Evolutionary conservation across 2,329 filamentous ascomycete species (phyloP).

Genomic region (Taxawa tesnikishii): DNA sequence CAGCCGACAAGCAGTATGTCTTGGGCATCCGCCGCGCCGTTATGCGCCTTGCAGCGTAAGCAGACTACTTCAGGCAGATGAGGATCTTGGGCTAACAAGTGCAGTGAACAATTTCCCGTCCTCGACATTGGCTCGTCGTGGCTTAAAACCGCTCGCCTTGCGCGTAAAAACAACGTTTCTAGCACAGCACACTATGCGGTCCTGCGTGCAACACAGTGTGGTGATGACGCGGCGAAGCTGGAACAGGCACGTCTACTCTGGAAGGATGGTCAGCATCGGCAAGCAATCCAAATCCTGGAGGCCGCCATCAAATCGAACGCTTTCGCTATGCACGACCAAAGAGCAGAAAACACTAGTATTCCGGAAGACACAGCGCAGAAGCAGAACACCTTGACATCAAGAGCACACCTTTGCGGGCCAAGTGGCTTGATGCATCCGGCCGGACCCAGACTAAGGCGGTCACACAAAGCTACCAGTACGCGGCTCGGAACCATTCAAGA

Average conservation of each 20-base stretch:
- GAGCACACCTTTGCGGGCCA: conserved; percentile 84
- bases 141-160: conserved; percentile 74
- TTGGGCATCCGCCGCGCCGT: conserved; percentile 74
- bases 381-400: conserved; percentile 53
- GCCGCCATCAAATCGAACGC: conserved; percentile 71
- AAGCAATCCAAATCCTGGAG: conserved; percentile 85
- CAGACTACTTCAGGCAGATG: conserved; percentile 7
- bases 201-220: conserved; percentile 71
- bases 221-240: conserved; percentile 78
- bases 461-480: conserved; percentile 70
- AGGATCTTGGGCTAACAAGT: conserved; percentile 7
- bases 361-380: conserved; percentile 27
- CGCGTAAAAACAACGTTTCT: conserved; percentile 71
- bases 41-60: conserved; percentile 66
- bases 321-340: conserved; percentile 44
- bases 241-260: conserved; percentile 89
- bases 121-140: conserved; percentile 72
- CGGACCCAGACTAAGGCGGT: conserved; percentile 78
- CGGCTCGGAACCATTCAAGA: conserved; percentile 52
- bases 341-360: conserved; percentile 13
- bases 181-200: conserved; percentile 91
- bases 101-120: conserved; percentile 42
- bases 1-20: conserved; percentile 87
- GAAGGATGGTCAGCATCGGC: conserved; percentile 85
- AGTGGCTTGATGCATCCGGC: conserved; percentile 93